Conservation (phyloP, 2,329 filamentous ascomycete genomes). For the Thielaviopsis euricoi region DNA sequence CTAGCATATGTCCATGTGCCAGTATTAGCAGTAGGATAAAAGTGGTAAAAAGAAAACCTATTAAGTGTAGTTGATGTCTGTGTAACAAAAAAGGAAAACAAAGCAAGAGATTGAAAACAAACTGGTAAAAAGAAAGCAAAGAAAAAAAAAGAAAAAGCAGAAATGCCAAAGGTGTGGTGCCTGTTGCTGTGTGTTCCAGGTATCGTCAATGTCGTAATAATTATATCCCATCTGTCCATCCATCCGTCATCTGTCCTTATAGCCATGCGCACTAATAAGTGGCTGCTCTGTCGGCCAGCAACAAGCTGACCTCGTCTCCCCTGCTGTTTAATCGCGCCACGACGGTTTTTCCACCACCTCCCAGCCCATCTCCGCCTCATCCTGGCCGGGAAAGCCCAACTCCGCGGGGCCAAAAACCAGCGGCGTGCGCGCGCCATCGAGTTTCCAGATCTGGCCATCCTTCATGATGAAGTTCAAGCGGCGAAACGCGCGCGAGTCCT, state of each 20-base stretch:
- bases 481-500: slow-evolving; percentile 25
- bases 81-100: background rate
- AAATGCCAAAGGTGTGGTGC: background rate
- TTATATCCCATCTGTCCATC: background rate
- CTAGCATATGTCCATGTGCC: background rate
- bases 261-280: background rate
- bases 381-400: background rate
- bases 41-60: too few relatives aligned
- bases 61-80: background rate
- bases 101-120: background rate
- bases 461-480: slow-evolving; percentile 41
- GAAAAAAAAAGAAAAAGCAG: background rate
- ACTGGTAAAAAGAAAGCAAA: too few relatives aligned
- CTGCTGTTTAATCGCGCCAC: slow-evolving; percentile 3
- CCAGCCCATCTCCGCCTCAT: slow-evolving; percentile 11
- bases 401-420: slow-evolving; percentile 6
- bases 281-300: too few relatives aligned
- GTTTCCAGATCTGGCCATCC: slow-evolving; percentile 34
- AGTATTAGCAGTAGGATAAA: too few relatives aligned
- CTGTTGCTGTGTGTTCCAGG: background rate
- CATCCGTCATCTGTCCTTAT: background rate
- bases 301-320: too few relatives aligned
- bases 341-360: slow-evolving; percentile 12
- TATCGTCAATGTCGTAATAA: background rate
- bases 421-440: slow-evolving; percentile 14